These are phyloP conservation scores for Chrysoporthe deuterocubensis DNA, from an alignment of 2,329 filamentous ascomycete genomes.

Conservation along the genomic window DNA sequence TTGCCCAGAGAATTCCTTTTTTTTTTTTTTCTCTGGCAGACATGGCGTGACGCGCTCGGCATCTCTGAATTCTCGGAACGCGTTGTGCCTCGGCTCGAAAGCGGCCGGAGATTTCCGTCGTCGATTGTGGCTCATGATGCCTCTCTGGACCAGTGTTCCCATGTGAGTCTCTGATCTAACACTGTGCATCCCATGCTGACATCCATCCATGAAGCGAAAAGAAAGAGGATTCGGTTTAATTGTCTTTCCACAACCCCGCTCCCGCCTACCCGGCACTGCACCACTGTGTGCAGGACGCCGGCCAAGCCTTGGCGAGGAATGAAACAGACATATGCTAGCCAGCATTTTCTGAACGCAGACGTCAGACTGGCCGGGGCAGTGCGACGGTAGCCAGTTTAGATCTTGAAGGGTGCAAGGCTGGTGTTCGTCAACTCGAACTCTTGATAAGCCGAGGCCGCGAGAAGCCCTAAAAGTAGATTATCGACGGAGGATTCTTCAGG, in stretches of 20 bases:
- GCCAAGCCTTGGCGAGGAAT: background rate
- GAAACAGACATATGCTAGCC: background rate
- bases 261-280: background rate
- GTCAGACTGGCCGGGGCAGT: background rate
- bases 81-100: constrained; percentile 1
- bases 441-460: background rate
- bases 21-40: background rate
- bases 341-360: background rate
- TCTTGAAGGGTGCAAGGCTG: background rate
- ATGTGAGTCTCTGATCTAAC: background rate
- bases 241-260: background rate
- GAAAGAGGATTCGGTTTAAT: background rate
- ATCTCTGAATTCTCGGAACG: background rate
- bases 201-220: background rate
- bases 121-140: background rate
- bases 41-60: background rate
- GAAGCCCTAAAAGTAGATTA: background rate
- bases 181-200: background rate
- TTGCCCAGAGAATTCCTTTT: background rate
- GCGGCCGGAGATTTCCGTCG: background rate
- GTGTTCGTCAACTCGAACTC: background rate
- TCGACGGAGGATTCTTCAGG: background rate
- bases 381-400: too few species aligned
- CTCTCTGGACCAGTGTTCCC: background rate
- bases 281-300: background rate